Evolutionary conservation across 2,329 filamentous ascomycete genomes (phyloP).

Genomic region (Arachnopeziza araneosa): DNA sequence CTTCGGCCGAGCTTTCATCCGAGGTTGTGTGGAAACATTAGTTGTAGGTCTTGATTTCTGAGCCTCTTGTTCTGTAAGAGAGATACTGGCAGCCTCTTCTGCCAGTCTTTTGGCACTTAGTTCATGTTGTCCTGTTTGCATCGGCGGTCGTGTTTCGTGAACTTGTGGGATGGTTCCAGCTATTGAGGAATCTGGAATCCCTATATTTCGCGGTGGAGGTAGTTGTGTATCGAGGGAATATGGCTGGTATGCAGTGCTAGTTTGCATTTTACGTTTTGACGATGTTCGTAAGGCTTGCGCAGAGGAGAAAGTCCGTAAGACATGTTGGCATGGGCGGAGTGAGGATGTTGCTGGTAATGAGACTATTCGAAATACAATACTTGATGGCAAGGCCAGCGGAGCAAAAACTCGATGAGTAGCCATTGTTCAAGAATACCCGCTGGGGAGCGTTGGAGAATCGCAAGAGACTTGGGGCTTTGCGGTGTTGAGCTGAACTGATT

Average conservation of each 20-base stretch:
- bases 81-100: constrained; percentile 35
- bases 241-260: constrained; percentile 58
- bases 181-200: constrained; percentile 57
- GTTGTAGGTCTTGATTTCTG: constrained; percentile 55
- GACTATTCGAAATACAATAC: constrained; percentile 27
- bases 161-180: constrained; percentile 38
- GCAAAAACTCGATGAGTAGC: constrained; percentile 24
- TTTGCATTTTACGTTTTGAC: constrained; percentile 58
- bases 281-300: constrained; percentile 37
- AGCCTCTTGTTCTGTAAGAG: constrained; percentile 56
- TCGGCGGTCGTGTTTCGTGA: constrained; percentile 43
- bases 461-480: not conserved
- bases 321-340: constrained; percentile 34
- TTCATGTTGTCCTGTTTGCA: constrained; percentile 32
- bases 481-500: not conserved
- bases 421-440: constrained; percentile 15
- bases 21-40: constrained; percentile 30
- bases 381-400: constrained; percentile 28
- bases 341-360: constrained; percentile 28
- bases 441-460: not conserved
- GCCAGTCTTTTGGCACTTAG: constrained; percentile 5
- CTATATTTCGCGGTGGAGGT: constrained; percentile 48
- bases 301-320: constrained; percentile 43
- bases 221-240: constrained; percentile 50
- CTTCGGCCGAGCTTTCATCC: constrained; percentile 54